phyloP scores from a whole-genome alignment of 2,329 filamentous ascomycete genomes.

The Ascochyta fabae region DNA sequence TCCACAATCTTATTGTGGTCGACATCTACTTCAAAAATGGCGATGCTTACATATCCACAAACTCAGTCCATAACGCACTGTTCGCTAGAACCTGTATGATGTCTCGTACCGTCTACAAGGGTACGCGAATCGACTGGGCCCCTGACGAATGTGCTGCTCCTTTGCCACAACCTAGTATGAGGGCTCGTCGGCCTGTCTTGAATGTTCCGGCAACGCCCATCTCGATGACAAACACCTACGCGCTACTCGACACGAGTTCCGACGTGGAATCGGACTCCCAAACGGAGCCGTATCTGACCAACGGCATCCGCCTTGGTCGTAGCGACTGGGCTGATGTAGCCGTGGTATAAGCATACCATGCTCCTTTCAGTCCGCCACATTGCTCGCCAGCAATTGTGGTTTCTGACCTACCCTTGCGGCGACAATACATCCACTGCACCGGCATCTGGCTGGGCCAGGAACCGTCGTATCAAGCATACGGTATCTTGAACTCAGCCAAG shows the following conservation, averaged over 20 bases:
- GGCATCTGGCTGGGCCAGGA: not conserved
- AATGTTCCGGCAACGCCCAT: slow-evolving; percentile 23
- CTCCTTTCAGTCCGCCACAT: no score
- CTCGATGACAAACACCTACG: slow-evolving; percentile 40
- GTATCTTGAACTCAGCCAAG: not conserved
- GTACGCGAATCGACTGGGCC: slow-evolving; percentile 72
- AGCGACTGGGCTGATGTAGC: slow-evolving; percentile 30
- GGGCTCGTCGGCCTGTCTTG: slow-evolving; percentile 10
- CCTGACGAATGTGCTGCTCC: slow-evolving; percentile 74
- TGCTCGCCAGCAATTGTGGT: no score
- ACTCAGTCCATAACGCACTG: slow-evolving; percentile 77
- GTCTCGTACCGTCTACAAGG: slow-evolving; percentile 70
- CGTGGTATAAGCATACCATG: slow-evolving; percentile 21
- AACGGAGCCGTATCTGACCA: slow-evolving; percentile 28
- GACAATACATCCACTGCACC: not conserved
- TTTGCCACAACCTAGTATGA: slow-evolving; percentile 47
- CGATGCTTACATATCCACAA: slow-evolving; percentile 74
- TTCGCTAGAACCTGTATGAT: slow-evolving; percentile 82
- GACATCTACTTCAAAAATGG: slow-evolving; percentile 64
- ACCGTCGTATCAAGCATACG: not conserved
- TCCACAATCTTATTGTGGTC: slow-evolving; percentile 78
- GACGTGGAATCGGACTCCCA: slow-evolving; percentile 38
- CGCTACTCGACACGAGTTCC: slow-evolving; percentile 37
- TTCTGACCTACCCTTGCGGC: not conserved
- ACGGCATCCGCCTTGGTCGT: slow-evolving; percentile 28